phyloP scores from a whole-genome alignment of 306 rosid genomes.

The Inga laurina region DNA sequence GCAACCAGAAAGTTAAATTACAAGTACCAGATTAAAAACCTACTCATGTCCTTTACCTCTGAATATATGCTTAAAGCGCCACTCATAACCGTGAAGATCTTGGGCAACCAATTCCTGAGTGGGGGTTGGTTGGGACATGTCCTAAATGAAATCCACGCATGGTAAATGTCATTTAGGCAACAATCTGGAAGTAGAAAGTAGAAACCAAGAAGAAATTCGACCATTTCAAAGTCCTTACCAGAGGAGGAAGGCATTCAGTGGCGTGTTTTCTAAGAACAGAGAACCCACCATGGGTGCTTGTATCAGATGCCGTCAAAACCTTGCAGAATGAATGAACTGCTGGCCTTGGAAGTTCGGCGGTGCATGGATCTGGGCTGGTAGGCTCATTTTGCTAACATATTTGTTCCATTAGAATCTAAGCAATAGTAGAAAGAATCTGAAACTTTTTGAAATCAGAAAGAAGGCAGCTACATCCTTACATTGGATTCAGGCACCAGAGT shows the following conservation, averaged over 20 bases:
- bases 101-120: constrained; percentile 91
- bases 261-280: constrained; percentile 94
- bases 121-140: constrained; percentile 82
- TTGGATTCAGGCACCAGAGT: constrained; percentile 71
- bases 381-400: constrained; percentile 69
- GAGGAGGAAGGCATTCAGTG: constrained; percentile 85
- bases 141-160: constrained; percentile 49
- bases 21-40: constrained; percentile 19
- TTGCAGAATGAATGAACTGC: constrained; percentile 71
- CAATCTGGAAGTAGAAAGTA: background rate
- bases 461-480: constrained; percentile 55
- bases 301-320: constrained; percentile 90
- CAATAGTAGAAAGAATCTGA: constrained; percentile 24
- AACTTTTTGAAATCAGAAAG: constrained; percentile 32
- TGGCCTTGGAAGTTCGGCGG: constrained; percentile 48
- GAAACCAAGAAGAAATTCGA: constrained; percentile 11
- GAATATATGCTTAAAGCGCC: constrained; percentile 96
- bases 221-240: constrained; percentile 51
- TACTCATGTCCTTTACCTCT: constrained; percentile 55
- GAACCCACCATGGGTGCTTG: constrained; percentile 98
- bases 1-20: constrained; percentile 16
- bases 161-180: background rate
- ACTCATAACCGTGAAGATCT: constrained; percentile 92
- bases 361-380: constrained; percentile 49
- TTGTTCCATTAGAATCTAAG: constrained; percentile 35